Evolutionary conservation across 2,329 filamentous ascomycete species (phyloP).

Genomic region (Pseudogymnoascus sp.): DNA sequence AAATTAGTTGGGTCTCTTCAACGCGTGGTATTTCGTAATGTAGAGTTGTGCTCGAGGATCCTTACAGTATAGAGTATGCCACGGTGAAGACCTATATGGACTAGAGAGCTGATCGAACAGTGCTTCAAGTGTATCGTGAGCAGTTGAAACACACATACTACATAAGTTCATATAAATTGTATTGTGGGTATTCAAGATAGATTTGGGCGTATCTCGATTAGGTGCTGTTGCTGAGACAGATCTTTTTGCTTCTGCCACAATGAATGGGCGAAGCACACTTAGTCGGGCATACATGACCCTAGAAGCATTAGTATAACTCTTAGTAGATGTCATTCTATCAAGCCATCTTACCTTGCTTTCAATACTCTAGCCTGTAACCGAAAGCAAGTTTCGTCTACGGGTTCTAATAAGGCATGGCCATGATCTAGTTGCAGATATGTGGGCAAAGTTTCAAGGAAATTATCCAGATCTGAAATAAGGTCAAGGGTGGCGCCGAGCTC

Average conservation of each 20-base stretch:
- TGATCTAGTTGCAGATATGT: conserved; percentile 9
- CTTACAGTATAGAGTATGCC: conserved; percentile 19
- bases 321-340: neutral
- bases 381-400: neutral
- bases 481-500: conserved; percentile 11
- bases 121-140: conserved; percentile 12
- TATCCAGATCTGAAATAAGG: conserved; percentile 15
- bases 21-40: neutral
- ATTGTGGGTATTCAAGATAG: neutral
- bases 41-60: neutral
- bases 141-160: conserved; percentile 14
- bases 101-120: conserved; percentile 10
- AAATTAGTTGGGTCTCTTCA: neutral
- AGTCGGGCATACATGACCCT: neutral
- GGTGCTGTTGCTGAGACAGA: neutral
- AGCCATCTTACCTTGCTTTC: neutral
- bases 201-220: neutral
- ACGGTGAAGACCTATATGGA: conserved; percentile 13
- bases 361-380: neutral
- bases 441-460: conserved; percentile 12
- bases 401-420: neutral
- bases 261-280: neutral
- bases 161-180: conserved; percentile 11
- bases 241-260: neutral
- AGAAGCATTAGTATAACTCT: neutral